Evolutionary conservation across 345 rosid genomes (phyloP), one percentile per base, ranked within the genome.

Genomic region (Hirschfeldia incana): DNA sequence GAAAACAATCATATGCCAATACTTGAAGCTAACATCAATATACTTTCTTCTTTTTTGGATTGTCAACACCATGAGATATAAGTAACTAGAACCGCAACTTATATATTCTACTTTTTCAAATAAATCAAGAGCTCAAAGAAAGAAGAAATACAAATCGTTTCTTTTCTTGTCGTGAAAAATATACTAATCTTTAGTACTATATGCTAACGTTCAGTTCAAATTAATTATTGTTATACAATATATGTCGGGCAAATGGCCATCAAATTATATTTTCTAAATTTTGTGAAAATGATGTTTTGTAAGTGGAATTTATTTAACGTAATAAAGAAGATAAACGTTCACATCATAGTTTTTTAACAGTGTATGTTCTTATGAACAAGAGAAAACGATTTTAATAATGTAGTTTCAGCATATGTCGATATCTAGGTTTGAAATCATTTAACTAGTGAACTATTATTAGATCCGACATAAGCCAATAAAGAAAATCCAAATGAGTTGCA

Each of bases 401-500:
- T 59, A 59, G n/a, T 29, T 29, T 21, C 6, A 60, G 27, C 51
- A 9, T 39, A 61, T 69, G 80, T 61, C 69, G 44, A 70, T 51
- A 77, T 63, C 70, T n/a, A 49, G 51, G 65, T 36, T 49, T 15
- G 70, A 63, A 70, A 51, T 72, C 9, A 27, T 27, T 70, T 1
- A 64, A 57, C 39, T 16, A 51, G 60, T 57, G 51, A 65, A 65
- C 32, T 44, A 78, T 72, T 37, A 71, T 78, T 36, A 57, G 61
- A 78, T 72, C 81, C 72, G 76, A 71, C 76, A 21, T 15, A 32
- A 62, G 37, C 34, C 34, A 66, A 39, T 44, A 62, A 33, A 5
- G 9, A 78, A 65, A 42, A 72, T 72, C 72, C 76, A 78, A 78
- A 27, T 32, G 73, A 67, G 63, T 67, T 73, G 74, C 46, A 67